phyloP scores from a whole-genome alignment of 2,329 filamentous ascomycete species.

The Cytospora schulzeri region DNA sequence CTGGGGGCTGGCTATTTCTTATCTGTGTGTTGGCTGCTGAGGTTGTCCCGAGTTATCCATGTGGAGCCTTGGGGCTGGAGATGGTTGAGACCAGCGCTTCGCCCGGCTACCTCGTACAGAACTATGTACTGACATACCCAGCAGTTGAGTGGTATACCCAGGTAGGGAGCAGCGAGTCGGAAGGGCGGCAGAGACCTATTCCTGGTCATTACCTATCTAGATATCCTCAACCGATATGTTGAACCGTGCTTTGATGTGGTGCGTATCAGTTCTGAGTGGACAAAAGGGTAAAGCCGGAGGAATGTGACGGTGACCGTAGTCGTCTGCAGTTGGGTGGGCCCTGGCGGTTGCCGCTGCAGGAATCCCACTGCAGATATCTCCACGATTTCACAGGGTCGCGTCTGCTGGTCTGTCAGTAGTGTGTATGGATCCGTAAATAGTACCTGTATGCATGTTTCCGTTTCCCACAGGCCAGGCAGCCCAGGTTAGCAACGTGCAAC shows the following conservation, averaged over 20 bases:
- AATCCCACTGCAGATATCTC: conserved; percentile 5
- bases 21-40: background rate
- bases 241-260: conserved; percentile 23
- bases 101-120: conserved; percentile 10
- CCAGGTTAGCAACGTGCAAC: too few relatives aligned
- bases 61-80: conserved; percentile 11
- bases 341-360: conserved; percentile 21
- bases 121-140: background rate
- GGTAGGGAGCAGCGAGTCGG: background rate
- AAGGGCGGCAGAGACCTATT: background rate
- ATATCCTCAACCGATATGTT: background rate
- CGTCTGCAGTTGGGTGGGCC: conserved; percentile 11
- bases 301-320: conserved; percentile 1
- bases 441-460: too few relatives aligned
- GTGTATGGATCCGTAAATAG: too few relatives aligned
- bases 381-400: conserved; percentile 14
- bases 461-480: too few relatives aligned
- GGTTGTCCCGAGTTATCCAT: background rate
- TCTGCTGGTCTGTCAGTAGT: too few relatives aligned
- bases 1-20: background rate
- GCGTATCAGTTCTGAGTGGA: conserved; percentile 8
- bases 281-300: conserved; percentile 3
- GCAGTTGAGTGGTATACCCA: background rate
- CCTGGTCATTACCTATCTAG: background rate
- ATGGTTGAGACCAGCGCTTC: conserved; percentile 14